Conservation (phyloP, 768 basidiomycete species). For the Tremella mesenterica region DNA sequence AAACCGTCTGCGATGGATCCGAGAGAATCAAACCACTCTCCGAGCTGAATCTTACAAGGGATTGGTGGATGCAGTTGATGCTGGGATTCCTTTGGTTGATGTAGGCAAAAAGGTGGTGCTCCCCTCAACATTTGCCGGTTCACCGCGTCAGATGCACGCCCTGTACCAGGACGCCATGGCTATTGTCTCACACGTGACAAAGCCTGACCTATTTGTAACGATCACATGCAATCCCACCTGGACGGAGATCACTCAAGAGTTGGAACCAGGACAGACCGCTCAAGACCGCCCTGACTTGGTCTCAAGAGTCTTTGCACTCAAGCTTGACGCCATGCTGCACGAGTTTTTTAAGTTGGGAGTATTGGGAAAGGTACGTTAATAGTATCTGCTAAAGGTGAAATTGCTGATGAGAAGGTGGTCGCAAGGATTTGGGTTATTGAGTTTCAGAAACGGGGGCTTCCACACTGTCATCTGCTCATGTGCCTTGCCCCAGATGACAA, state of each 20-base stretch:
- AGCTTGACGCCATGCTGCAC: neutral
- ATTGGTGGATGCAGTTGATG: neutral
- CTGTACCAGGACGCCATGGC: slow-evolving; percentile 23
- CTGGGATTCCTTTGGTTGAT: neutral
- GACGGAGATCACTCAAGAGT: slow-evolving; percentile 7
- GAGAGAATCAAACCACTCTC: neutral
- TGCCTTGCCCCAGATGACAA: slow-evolving; percentile 36
- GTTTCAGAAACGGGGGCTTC: slow-evolving; percentile 55
- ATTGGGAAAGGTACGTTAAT: too few relatives aligned
- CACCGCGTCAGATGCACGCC: slow-evolving; percentile 12
- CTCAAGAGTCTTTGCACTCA: neutral
- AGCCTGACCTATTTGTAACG: slow-evolving; percentile 14
- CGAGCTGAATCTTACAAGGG: neutral
- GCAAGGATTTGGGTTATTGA: slow-evolving; percentile 53
- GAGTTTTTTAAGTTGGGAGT: neutral
- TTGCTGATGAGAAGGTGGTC: slow-evolving; percentile 48
- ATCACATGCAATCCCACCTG: slow-evolving; percentile 19
- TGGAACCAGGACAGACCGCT: neutral
- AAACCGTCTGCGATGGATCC: slow-evolving; percentile 42
- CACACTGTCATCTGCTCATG: slow-evolving; percentile 53
- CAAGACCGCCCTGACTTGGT: neutral
- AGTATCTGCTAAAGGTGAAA: too few relatives aligned
- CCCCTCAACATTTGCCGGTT: slow-evolving; percentile 10
- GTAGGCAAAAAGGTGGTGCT: slow-evolving; percentile 3
- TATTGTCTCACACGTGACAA: slow-evolving; percentile 9